Conservation (phyloP, 495 filamentous ascomycete species). For the Neurospora sp. region DNA sequence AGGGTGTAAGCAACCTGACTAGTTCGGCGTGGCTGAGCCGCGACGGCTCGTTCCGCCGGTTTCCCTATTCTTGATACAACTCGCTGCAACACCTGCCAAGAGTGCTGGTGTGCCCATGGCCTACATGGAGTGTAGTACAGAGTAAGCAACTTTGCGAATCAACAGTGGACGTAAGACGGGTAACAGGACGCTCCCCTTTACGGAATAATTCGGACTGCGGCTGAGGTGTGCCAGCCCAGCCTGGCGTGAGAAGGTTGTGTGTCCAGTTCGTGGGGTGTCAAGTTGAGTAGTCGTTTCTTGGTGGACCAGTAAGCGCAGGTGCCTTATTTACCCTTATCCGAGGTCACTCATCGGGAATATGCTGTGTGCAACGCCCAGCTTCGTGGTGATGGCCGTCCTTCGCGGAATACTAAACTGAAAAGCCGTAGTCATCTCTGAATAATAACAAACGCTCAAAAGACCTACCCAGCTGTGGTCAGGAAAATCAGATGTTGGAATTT, state of each 20-base stretch:
- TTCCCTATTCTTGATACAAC: neutral
- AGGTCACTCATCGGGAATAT: neutral
- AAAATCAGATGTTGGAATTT: neutral
- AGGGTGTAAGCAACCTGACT: neutral
- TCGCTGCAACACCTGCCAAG: neutral
- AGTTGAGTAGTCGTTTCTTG: neutral
- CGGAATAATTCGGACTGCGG: neutral
- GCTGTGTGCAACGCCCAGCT: neutral
- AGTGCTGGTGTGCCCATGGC: neutral
- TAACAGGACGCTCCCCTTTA: neutral
- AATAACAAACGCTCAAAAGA: neutral
- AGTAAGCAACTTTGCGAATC: neutral
- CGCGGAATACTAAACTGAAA: neutral
- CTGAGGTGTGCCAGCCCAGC: neutral
- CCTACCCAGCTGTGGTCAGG: neutral
- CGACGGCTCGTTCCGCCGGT: neutral
- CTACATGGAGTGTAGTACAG: neutral
- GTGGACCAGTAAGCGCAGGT: neutral
- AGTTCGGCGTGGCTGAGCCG: neutral
- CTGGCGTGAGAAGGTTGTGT: neutral
- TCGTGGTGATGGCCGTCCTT: neutral
- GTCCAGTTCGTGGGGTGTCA: neutral
- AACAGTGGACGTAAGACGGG: neutral
- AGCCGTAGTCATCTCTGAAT: neutral
- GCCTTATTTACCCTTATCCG: neutral